These are phyloP conservation scores for Kentomonas sorsogonicus DNA, from an alignment of 208 protist species.

Conservation along the genomic window DNA sequence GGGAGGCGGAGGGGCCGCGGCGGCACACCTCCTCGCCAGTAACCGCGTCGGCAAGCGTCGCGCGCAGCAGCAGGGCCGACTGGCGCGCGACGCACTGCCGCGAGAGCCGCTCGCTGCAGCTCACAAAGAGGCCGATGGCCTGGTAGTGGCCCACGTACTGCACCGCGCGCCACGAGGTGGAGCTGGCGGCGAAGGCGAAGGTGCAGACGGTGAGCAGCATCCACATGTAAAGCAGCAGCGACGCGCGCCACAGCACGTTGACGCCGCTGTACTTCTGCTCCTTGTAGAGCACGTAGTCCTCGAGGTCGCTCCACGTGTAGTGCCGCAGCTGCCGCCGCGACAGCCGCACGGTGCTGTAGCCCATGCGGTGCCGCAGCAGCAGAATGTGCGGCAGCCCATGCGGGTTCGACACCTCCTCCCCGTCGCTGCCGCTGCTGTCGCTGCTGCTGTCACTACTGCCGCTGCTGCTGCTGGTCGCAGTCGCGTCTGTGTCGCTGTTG, in stretches of 20 bases:
- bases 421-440: no score
- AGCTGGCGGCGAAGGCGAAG: slow-evolving; percentile 37
- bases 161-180: slow-evolving; percentile 49
- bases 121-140: slow-evolving; percentile 49
- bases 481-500: background rate
- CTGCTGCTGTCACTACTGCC: no score
- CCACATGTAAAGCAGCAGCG: slow-evolving; percentile 34
- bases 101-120: slow-evolving; percentile 25
- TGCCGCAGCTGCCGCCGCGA: slow-evolving; percentile 17
- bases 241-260: slow-evolving; percentile 60
- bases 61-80: slow-evolving; percentile 20
- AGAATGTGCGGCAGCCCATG: slow-evolving; percentile 10
- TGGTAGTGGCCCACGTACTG: slow-evolving; percentile 18
- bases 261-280: slow-evolving; percentile 72
- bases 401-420: no score
- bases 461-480: no score
- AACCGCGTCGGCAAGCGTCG: slow-evolving; percentile 19
- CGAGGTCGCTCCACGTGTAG: slow-evolving; percentile 28
- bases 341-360: slow-evolving; percentile 36
- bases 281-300: slow-evolving; percentile 70
- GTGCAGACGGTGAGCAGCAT: slow-evolving; percentile 41
- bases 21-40: slow-evolving; percentile 36
- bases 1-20: background rate
- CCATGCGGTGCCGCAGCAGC: slow-evolving; percentile 49
- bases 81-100: slow-evolving; percentile 24